These are phyloP conservation scores for Pneumocystis wakefieldiae DNA, from an alignment of 1,139 yeast genomes.

Conservation along the genomic window DNA sequence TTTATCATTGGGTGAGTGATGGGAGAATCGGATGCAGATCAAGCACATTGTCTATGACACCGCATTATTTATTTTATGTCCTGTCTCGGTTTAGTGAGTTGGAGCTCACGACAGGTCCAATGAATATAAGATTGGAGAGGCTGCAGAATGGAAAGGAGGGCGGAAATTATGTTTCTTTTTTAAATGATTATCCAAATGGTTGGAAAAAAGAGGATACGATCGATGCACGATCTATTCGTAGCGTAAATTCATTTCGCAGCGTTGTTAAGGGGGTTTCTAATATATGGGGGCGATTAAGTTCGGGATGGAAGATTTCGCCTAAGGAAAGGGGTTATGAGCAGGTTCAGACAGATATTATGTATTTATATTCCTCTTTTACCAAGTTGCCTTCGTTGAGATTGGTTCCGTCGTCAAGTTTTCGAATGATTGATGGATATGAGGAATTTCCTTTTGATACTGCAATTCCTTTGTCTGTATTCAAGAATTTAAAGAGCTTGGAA, in stretches of 20 bases:
- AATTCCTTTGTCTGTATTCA: constrained; percentile 46
- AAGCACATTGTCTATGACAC: constrained; percentile 39
- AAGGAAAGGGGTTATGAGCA: constrained; percentile 30
- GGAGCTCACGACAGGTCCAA: constrained; percentile 46
- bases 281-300: constrained; percentile 23
- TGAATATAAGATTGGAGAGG: constrained; percentile 43
- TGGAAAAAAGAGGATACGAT: constrained; percentile 34
- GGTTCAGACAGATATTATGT: constrained; percentile 37
- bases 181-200: constrained; percentile 31
- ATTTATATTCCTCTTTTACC: constrained; percentile 49
- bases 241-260: constrained; percentile 49
- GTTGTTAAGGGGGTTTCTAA: constrained; percentile 32
- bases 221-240: constrained; percentile 48
- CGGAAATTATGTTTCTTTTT: constrained; percentile 28
- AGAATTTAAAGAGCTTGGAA: constrained; percentile 48
- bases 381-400: constrained; percentile 49
- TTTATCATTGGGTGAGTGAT: constrained; percentile 28
- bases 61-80: constrained; percentile 49
- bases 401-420: constrained; percentile 44
- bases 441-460: constrained; percentile 61
- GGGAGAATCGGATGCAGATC: constrained; percentile 35
- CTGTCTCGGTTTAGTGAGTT: constrained; percentile 43
- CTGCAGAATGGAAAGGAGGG: constrained; percentile 34
- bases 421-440: constrained; percentile 44
- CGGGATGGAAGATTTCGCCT: constrained; percentile 23